phyloP scores from a whole-genome alignment of 164 flowering plant genomes.

The Vitis vinifera region ASM3070453v1 NC_081806.1:2073001-2073500 shows the following conservation, averaged over 20 bases:
- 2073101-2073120: too few species aligned
- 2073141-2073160: too few species aligned
- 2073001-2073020: not conserved
- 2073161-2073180: too few species aligned
- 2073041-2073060: conserved; percentile 15
- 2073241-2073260: not conserved
- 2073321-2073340: not conserved
- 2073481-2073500: too few species aligned
- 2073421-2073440: not conserved
- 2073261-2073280: not conserved
- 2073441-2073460: not conserved
- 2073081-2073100: too few species aligned
- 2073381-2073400: not conserved
- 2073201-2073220: conserved; percentile 1
- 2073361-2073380: not conserved
- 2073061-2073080: conserved; percentile 9
- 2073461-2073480: not conserved
- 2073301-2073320: not conserved
- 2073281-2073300: not conserved
- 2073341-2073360: not conserved
- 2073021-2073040: not conserved
- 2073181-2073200: not conserved
- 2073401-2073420: not conserved
- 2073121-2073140: not conserved
- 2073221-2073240: not conserved